These are phyloP conservation scores for Rusavskia elegans DNA, from an alignment of 495 filamentous ascomycete genomes.

Conservation along the genomic window DNA sequence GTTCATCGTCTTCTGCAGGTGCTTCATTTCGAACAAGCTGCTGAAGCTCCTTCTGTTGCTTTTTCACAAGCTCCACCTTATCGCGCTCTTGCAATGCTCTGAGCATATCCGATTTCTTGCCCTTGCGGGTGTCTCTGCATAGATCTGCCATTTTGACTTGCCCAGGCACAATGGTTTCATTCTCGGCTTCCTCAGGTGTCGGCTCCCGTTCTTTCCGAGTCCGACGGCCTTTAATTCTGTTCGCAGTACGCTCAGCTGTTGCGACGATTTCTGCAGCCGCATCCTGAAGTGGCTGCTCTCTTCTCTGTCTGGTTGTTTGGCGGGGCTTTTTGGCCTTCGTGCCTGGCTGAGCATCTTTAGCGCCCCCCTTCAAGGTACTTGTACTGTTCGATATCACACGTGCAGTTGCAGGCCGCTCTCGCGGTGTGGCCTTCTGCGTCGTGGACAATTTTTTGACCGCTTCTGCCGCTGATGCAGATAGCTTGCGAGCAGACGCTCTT, in stretches of 20 bases:
- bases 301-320: background rate
- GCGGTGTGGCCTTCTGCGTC: background rate
- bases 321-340: conserved; percentile 5
- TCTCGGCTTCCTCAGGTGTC: conserved; percentile 68
- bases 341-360: conserved; percentile 6
- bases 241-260: conserved; percentile 7
- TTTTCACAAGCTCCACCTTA: conserved; percentile 30
- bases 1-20: conserved; percentile 1
- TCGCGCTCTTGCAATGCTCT: conserved; percentile 39
- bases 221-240: conserved; percentile 10
- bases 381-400: background rate
- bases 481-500: background rate
- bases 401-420: background rate
- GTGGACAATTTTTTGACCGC: background rate
- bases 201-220: conserved; percentile 30
- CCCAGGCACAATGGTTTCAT: conserved; percentile 47
- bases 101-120: conserved; percentile 65
- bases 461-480: background rate
- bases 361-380: background rate
- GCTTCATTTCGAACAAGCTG: conserved; percentile 15
- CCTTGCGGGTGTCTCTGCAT: conserved; percentile 57
- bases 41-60: conserved; percentile 27
- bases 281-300: conserved; percentile 1
- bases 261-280: conserved; percentile 12
- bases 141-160: conserved; percentile 72